phyloP scores from a whole-genome alignment of 2,329 filamentous ascomycete species.

The Thielaviopsis punctulata region DNA sequence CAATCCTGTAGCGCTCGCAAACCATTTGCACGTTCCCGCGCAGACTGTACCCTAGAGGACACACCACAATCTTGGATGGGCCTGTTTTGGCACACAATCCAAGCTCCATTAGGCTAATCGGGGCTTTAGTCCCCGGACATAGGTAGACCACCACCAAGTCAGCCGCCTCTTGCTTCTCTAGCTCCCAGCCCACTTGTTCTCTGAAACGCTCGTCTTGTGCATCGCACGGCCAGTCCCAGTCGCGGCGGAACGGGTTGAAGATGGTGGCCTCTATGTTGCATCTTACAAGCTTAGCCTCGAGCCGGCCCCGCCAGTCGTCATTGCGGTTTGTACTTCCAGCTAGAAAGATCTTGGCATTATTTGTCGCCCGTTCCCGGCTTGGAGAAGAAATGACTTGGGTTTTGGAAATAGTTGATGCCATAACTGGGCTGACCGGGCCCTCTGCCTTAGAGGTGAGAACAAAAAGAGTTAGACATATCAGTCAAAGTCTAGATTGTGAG shows the following conservation, averaged over 20 bases:
- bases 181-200: slow-evolving; percentile 44
- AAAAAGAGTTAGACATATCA: not conserved
- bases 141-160: slow-evolving; percentile 41
- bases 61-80: slow-evolving; percentile 33
- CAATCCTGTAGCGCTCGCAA: slow-evolving; percentile 30
- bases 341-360: slow-evolving; percentile 31
- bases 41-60: slow-evolving; percentile 34
- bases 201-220: slow-evolving; percentile 27
- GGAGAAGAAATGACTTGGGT: slow-evolving; percentile 20
- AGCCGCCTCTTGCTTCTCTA: slow-evolving; percentile 34
- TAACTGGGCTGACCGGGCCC: not conserved
- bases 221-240: slow-evolving; percentile 43
- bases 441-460: not conserved
- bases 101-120: slow-evolving; percentile 43
- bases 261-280: slow-evolving; percentile 29
- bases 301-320: slow-evolving; percentile 32
- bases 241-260: slow-evolving; percentile 36
- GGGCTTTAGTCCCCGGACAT: slow-evolving; percentile 31
- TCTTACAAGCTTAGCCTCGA: slow-evolving; percentile 25
- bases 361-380: slow-evolving; percentile 13
- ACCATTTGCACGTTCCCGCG: slow-evolving; percentile 44
- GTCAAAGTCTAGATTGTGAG: too few species aligned
- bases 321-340: slow-evolving; percentile 36
- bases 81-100: slow-evolving; percentile 30
- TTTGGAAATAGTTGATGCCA: not conserved